Conservation (phyloP, 495 filamentous ascomycete genomes). For the Podospora anserina region DNA sequence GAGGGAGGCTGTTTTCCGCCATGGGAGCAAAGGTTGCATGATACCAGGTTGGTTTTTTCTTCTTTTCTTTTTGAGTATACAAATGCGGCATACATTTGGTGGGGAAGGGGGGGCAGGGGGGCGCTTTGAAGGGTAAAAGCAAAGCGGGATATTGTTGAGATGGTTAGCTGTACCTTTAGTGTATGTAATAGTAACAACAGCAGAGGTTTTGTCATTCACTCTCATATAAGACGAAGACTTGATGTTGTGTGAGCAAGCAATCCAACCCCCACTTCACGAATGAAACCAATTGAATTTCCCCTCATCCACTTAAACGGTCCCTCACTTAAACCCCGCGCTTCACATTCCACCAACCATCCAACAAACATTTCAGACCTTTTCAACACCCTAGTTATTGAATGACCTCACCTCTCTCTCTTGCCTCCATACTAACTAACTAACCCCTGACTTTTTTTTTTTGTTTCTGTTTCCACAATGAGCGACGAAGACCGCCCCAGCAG, state of each 20-base stretch:
- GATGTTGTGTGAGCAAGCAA: background rate
- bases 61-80: background rate
- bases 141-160: background rate
- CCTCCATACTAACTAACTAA: background rate
- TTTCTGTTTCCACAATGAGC: background rate
- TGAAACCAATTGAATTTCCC: background rate
- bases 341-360: background rate
- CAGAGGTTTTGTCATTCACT: background rate
- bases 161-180: background rate
- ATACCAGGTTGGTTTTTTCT: background rate
- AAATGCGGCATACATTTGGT: no score
- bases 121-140: background rate
- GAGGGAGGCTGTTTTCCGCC: background rate
- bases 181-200: background rate
- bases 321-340: background rate
- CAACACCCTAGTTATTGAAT: background rate
- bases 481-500: background rate
- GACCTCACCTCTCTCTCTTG: background rate
- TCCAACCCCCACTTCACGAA: background rate
- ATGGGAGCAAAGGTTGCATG: conserved; percentile 2
- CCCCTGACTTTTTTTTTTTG: background rate
- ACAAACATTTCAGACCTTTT: background rate
- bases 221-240: background rate
- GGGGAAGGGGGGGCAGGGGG: background rate
- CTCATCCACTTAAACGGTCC: background rate